phyloP scores from a whole-genome alignment of 768 basidiomycete genomes.

The Hortiboletus flavorubellus region DNA sequence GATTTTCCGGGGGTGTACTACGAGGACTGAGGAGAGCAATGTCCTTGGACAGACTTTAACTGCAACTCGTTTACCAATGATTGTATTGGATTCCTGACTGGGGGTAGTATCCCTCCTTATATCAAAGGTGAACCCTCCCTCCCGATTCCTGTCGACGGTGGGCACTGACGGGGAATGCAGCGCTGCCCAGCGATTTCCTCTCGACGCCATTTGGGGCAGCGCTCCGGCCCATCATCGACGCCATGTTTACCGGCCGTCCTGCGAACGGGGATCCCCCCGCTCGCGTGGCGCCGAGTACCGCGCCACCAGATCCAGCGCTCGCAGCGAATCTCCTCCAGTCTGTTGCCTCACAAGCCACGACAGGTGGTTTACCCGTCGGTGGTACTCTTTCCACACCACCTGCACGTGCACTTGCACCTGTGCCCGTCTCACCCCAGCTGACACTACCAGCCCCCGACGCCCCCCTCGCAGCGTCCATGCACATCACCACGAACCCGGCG shows the following conservation, averaged over 20 bases:
- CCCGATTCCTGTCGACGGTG: neutral
- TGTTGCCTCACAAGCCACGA: conserved; percentile 50
- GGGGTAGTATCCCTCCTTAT: conserved; percentile 73
- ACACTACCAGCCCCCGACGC: conserved; percentile 37
- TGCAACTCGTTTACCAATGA: conserved; percentile 96
- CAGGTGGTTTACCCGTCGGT: conserved; percentile 10
- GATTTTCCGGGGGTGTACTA: neutral
- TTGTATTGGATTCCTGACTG: conserved; percentile 82
- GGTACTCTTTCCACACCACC: neutral
- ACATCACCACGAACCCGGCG: conserved; percentile 69
- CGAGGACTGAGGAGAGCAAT: neutral
- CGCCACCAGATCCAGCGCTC: conserved; percentile 45
- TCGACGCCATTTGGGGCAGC: conserved; percentile 86
- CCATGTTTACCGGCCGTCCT: conserved; percentile 65
- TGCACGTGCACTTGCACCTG: conserved; percentile 1
- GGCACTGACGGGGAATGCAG: conserved; percentile 34
- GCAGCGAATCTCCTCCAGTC: conserved; percentile 55
- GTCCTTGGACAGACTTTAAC: conserved; percentile 67
- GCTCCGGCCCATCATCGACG: conserved; percentile 86
- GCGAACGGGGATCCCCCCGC: conserved; percentile 30
- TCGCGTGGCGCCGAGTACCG: conserved; percentile 24
- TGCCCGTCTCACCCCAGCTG: conserved; percentile 18
- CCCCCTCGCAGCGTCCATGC: conserved; percentile 57
- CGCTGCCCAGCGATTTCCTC: conserved; percentile 78
- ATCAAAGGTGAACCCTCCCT: conserved; percentile 58